Evolutionary conservation across 1,284 basidiomycete species (phyloP).

Genomic region (Ceratorhiza oryzae-sativae): DNA sequence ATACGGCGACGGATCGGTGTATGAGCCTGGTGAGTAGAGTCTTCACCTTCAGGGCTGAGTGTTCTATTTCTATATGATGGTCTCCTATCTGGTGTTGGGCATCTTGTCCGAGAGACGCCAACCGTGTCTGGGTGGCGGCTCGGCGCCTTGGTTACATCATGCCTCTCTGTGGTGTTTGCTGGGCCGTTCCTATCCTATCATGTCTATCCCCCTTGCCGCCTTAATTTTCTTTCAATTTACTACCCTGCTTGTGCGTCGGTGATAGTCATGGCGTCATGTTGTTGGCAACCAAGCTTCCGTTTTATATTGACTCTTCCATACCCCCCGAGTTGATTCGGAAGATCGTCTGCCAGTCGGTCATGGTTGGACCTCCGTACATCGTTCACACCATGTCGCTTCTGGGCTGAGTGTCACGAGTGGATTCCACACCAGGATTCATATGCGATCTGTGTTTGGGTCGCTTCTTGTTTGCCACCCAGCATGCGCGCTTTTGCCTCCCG

Average conservation of each 20-base stretch:
- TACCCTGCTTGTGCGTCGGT: slow-evolving; percentile 9
- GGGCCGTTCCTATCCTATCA: background rate
- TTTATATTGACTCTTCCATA: slow-evolving; percentile 3
- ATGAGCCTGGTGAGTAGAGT: slow-evolving; percentile 16
- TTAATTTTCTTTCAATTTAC: background rate
- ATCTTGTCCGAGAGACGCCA: slow-evolving; percentile 5
- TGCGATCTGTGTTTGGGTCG: background rate
- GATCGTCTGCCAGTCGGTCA: slow-evolving; percentile 10
- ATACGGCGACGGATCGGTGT: background rate
- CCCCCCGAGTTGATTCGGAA: background rate
- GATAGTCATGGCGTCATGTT: slow-evolving; percentile 37
- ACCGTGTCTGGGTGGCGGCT: slow-evolving; percentile 16
- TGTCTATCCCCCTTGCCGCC: background rate
- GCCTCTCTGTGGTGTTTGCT: background rate
- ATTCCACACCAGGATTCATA: background rate
- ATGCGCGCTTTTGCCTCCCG: background rate
- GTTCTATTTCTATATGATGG: background rate
- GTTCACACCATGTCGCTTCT: background rate
- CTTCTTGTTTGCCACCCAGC: slow-evolving; percentile 29
- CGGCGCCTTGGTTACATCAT: slow-evolving; percentile 11
- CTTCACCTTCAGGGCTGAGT: background rate
- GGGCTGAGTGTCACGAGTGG: background rate
- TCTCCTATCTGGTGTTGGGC: background rate
- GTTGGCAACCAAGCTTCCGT: slow-evolving; percentile 13
- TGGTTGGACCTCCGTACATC: background rate